Base-by-base conservation (phyloP, 331 rosid genomes). In the Malus hybrid region DNA sequence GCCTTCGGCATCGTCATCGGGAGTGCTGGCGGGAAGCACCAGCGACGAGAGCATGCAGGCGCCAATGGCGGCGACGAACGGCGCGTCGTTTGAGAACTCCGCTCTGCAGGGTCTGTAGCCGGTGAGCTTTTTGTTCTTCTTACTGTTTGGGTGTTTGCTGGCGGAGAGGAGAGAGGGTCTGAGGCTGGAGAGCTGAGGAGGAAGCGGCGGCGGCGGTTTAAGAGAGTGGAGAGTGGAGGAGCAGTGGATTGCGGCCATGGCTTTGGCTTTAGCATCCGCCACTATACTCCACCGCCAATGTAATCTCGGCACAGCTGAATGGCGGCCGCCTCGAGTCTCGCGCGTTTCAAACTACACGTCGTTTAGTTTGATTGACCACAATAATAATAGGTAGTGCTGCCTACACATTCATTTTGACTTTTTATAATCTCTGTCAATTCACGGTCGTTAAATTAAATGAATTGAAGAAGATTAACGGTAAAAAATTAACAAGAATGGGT, bases 61-160 rank as follows among this genome's bases (percentile, higher is more conserved):
- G 10, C 96, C 97, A 81, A 94, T 90, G 15, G 97, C 97, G 1
- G 87, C 83, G 27, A 89, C 92, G 32, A 90, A 85, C 2, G 99
- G 99, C 12, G 92, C 97, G 42, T 95, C 97, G 13, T 83, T 83
- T 15, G 88, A 63, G 39, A 95, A 73, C 59, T 78, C 87, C 5
- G 87, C 88, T 65, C 84, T 67, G 62, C 82, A 85, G 15, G 74
- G 57, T 14, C 67, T 67, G 48, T 78, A 36, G 2, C 79, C 24
- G 57, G 75, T 6, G 70, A 71, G 14, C 9, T 32, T 32, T 11
- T 4, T 65, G n/a, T 18, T 56, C 56, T 66, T 80, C 44, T 55
- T 80, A 74, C 72, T 19, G 27, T 39, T 57, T 24, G 57, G 76
- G 64, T n/a, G 42, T 18, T 72, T 36, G 22, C 10, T 56, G 50